Evolutionary conservation across 345 rosid species (phyloP), one percentile per base, ranked within the genome.

Genomic region (Syzygium oleosum): DNA sequence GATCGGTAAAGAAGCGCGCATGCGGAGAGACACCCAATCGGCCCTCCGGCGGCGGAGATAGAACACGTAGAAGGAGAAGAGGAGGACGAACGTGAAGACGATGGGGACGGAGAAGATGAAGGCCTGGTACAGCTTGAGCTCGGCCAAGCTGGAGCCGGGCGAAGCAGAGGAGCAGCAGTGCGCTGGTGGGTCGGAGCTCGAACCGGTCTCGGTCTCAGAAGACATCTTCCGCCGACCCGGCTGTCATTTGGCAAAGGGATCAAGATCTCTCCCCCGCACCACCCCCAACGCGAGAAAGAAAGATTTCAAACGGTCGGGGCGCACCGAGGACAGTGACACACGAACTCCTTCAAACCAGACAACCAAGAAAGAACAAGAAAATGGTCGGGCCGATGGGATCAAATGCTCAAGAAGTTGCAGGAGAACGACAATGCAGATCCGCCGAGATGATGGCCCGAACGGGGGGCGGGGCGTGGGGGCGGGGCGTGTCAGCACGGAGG

Each of bases 51-150:
- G 96, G 86, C 98, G 99, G 86, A 96, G 96, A 87, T 94, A 97
- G 91, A 96, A 91, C 89, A 94, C 87, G 89, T 96, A 97, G 88
- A 97, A 96, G 91, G 96, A 88, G 90, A 96, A 93, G 80, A 97
- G 94, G 58, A 97, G 94, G 63, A 97, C 59, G 88, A 95, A 94
- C 87, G 96, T 92, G 94, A 96, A 97, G 90, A 96, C 92, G 59
- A 97, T 92, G 56, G 99, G 98, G 5, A 95, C 96, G 9, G 96
- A 92, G 46, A 96, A 96, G 52, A 97, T 94, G 58, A 97, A 94
- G 86, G 98, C 94, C 92, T 95, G 96, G 89, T 94, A 94, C 2
- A 95, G 91, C 92, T 96, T 96, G 90, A 95, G 91, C 90, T 94
- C 96, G 87, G 94, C 89, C 43, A 92, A 88, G 52, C 87, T 21